Evolutionary conservation across 75 land plant species (phyloP), one percentile per base, ranked within the genome.

Genomic region (Pseudotsuga menziesii): DNA sequence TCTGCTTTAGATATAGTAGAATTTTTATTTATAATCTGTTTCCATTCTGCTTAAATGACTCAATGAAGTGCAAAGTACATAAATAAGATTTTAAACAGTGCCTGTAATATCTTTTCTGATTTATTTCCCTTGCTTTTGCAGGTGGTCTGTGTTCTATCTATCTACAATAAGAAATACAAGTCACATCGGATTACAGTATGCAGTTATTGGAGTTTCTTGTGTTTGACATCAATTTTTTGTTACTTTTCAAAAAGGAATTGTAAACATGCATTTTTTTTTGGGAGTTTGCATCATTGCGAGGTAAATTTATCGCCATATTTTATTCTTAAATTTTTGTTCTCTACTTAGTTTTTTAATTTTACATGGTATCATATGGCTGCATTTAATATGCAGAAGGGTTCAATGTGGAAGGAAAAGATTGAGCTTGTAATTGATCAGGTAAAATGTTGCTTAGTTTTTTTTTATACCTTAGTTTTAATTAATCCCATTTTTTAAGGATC

Each of bases 341-440:
- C 15, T 78, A 25, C 19, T 48, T 27, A 60, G 4, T 25, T 74
- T 75, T 22, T 66, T 75, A 19, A 4, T 78, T 41, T 57, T 20
- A 67, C 22, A 7, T 69, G 83, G 41, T 74, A 67, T 6, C 82
- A 94, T 94, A 94, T 94, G 98, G 98, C 93, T 69, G 89, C 98
- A 64, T 89, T 90, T 63, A 87, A 89, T 73, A 85, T 94, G 56
- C 94, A 90, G 83, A 94, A 94, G 22, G 88, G 93, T 25, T 64
- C 85, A 23, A 75, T 77, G 15, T 94, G 98, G 98, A 94, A 90
- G 73, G 94, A 92, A 80, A 93, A 89, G 59, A 87, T 94, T 77
- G 95, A 94, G 78, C 71, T 35, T 58, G 93, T 94, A 17, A 94
- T 94, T 78, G 98, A 94, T 66, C 93, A 88, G 91, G 95, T 94